Evolutionary conservation across 805 yeast genomes (phyloP).

Genomic region (Tetrapisispora pingtungensis): DNA sequence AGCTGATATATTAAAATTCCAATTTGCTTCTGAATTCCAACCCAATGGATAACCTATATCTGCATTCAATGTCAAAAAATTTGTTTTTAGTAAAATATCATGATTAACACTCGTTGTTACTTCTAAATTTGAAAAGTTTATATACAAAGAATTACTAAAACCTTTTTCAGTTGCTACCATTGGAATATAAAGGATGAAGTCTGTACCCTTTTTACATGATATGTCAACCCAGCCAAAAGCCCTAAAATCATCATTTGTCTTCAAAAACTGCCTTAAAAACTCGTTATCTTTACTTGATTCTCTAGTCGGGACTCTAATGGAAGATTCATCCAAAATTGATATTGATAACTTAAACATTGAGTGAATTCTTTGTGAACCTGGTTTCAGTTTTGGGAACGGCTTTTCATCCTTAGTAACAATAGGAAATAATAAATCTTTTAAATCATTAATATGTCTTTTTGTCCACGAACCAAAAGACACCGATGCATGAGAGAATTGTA

Average conservation of each 20-base stretch:
- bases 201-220: slow-evolving; percentile 46
- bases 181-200: slow-evolving; percentile 37
- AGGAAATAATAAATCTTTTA: slow-evolving; percentile 65
- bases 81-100: slow-evolving; percentile 60
- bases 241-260: slow-evolving; percentile 34
- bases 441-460: slow-evolving; percentile 63
- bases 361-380: slow-evolving; percentile 47
- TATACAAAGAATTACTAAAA: slow-evolving; percentile 39
- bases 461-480: slow-evolving; percentile 94
- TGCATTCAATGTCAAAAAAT: slow-evolving; percentile 43
- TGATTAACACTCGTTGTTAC: slow-evolving; percentile 82
- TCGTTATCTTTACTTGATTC: slow-evolving; percentile 68
- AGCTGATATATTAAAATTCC: slow-evolving; percentile 52
- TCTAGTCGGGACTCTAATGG: slow-evolving; percentile 69
- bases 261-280: slow-evolving; percentile 28
- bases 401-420: slow-evolving; percentile 45
- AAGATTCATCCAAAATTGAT: slow-evolving; percentile 52
- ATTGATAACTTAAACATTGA: slow-evolving; percentile 48
- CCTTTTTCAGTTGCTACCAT: slow-evolving; percentile 48
- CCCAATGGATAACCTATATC: slow-evolving; percentile 59
- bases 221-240: slow-evolving; percentile 93
- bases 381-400: slow-evolving; percentile 32
- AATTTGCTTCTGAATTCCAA: slow-evolving; percentile 73
- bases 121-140: slow-evolving; percentile 47
- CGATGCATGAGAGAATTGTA: slow-evolving; percentile 50